phyloP scores from a whole-genome alignment of 441 rosid genomes.

The Syzygium malaccense region DNA sequence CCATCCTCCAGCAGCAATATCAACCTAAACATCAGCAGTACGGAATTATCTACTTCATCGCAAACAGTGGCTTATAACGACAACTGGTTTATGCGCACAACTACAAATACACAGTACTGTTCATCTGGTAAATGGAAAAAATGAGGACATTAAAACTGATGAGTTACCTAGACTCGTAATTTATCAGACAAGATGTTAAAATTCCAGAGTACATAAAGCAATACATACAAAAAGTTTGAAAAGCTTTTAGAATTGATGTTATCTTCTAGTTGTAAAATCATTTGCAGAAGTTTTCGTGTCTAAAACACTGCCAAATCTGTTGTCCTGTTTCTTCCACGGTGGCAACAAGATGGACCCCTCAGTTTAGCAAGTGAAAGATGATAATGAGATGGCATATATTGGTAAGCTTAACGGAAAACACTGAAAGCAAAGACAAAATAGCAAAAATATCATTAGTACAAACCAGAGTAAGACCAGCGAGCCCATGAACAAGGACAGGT shows the following conservation, averaged over 20 bases:
- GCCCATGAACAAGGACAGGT: conserved; percentile 86
- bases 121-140: background rate
- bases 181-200: background rate
- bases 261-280: background rate
- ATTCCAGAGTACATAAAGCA: background rate
- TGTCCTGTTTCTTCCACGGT: background rate
- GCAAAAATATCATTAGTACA: conserved; percentile 11
- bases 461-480: conserved; percentile 77
- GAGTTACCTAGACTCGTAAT: background rate
- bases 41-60: background rate
- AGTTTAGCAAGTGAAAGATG: background rate
- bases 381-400: background rate
- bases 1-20: conserved; percentile 99
- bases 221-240: background rate
- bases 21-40: conserved; percentile 49
- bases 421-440: background rate
- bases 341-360: background rate
- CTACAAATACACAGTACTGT: background rate
- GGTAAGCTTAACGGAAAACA: background rate
- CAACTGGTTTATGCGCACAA: background rate
- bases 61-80: background rate
- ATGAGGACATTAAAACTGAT: background rate
- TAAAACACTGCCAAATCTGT: background rate
- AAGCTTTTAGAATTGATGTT: background rate
- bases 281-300: background rate